Percentiles rank a stretch among this genome's conserved stretches.
Evolutionary conservation across 1,139 yeast species (phyloP).

Genomic region (Scheffersomyces cryptocercus): DNA sequence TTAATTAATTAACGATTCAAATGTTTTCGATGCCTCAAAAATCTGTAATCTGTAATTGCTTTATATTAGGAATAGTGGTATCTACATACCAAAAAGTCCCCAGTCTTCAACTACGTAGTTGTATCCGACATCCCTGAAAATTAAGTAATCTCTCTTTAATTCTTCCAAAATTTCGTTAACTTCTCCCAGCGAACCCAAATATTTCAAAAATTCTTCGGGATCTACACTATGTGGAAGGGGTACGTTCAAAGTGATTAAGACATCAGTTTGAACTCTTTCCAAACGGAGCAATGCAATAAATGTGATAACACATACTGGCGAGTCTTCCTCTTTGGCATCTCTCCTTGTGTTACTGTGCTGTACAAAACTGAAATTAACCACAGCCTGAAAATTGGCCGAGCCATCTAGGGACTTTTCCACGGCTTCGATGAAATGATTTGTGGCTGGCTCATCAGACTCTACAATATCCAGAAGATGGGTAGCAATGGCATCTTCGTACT

Average conservation of each 20-base stretch:
- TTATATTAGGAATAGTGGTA: background rate
- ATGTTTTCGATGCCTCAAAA: too few species aligned
- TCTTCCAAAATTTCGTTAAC: slow-evolving; percentile 4
- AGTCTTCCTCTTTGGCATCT: slow-evolving; percentile 50
- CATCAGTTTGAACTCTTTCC: slow-evolving; percentile 56
- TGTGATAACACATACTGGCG: slow-evolving; percentile 30
- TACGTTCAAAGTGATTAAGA: slow-evolving; percentile 59
- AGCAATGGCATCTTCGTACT: slow-evolving; percentile 35
- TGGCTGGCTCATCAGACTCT: slow-evolving; percentile 23
- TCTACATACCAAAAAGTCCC: slow-evolving; percentile 24
- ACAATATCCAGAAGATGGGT: slow-evolving; percentile 46
- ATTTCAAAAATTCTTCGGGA: slow-evolving; percentile 18
- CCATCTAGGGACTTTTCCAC: slow-evolving; percentile 8
- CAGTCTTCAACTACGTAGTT: slow-evolving; percentile 26
- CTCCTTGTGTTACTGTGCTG: slow-evolving; percentile 32
- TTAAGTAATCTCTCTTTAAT: slow-evolving; percentile 13
- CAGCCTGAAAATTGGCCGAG: slow-evolving; percentile 6
- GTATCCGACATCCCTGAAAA: slow-evolving; percentile 17
- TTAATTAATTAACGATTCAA: too few species aligned
- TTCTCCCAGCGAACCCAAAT: slow-evolving; percentile 47
- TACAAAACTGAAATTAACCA: slow-evolving; percentile 11
- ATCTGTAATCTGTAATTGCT: background rate
- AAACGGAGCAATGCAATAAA: slow-evolving; percentile 57
- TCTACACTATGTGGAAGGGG: slow-evolving; percentile 31
- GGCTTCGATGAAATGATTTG: slow-evolving; percentile 9